Percentiles rank a stretch among this genome's conserved stretches.
Evolutionary conservation across 768 basidiomycete genomes (phyloP).

Genomic region (Clitopilus passeckerianus): DNA sequence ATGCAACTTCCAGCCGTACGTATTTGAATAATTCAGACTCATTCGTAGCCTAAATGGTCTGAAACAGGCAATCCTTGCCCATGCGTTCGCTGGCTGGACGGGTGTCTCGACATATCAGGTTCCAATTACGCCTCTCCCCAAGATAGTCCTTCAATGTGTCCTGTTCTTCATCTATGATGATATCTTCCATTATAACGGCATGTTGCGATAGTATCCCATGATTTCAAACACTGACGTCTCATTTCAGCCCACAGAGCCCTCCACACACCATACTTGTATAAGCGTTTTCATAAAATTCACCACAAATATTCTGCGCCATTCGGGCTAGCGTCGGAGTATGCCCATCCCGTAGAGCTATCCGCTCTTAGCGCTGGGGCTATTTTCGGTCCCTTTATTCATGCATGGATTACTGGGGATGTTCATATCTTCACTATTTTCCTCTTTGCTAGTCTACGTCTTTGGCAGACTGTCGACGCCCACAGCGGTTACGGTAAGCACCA

Average conservation of each 20-base stretch:
- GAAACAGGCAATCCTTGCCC: conserved; percentile 80
- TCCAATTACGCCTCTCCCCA: conserved; percentile 73
- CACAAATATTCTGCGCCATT: conserved; percentile 97
- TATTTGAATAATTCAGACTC: not conserved
- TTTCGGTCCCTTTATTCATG: conserved; percentile 81
- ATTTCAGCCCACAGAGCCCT: conserved; percentile 80
- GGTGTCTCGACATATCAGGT: conserved; percentile 93
- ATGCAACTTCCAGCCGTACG: conserved; percentile 85
- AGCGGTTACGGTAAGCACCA: conserved; percentile 78
- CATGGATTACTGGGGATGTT: conserved; percentile 64
- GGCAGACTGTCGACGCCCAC: conserved; percentile 97
- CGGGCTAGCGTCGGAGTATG: conserved; percentile 96
- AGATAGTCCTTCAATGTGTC: conserved; percentile 71
- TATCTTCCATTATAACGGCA: conserved; percentile 87
- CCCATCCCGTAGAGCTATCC: conserved; percentile 94
- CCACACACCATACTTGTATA: conserved; percentile 81
- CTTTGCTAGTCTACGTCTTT: conserved; percentile 90
- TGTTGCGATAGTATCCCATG: not conserved
- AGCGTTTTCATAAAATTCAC: conserved; percentile 93
- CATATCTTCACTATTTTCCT: conserved; percentile 92
- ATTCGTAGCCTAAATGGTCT: not conserved
- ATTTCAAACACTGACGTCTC: not conserved
- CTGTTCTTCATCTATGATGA: conserved; percentile 97
- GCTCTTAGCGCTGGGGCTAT: conserved; percentile 93
- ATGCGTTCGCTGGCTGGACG: conserved; percentile 78